phyloP scores from a whole-genome alignment of 1,284 basidiomycete genomes.

The Neolentinus lepideus region DNA sequence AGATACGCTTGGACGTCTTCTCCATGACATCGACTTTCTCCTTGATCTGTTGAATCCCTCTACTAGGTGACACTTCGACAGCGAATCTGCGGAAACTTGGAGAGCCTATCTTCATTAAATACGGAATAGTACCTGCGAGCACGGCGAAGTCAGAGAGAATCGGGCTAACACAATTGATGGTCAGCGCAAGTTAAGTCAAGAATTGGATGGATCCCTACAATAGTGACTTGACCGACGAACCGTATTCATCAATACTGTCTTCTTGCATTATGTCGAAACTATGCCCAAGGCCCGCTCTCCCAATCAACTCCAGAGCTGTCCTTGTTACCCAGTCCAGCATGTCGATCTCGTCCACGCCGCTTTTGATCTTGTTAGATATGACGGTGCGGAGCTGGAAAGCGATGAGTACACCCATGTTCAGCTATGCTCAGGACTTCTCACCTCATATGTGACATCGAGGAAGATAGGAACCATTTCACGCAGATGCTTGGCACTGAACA shows the following conservation, averaged over 20 bases:
- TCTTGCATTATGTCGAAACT: background rate
- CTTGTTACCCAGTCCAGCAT: slow-evolving; percentile 7
- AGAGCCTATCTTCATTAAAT: background rate
- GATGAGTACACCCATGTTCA: background rate
- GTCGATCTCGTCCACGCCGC: slow-evolving; percentile 1
- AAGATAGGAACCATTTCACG: slow-evolving; percentile 37
- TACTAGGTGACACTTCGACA: background rate
- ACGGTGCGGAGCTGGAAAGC: background rate
- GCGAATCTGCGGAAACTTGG: background rate
- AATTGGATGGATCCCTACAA: background rate
- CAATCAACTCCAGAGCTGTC: slow-evolving; percentile 6
- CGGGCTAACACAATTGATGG: background rate
- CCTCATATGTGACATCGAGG: slow-evolving; percentile 37
- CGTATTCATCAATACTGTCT: slow-evolving; percentile 4
- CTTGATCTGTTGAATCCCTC: background rate
- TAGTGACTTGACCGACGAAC: slow-evolving; percentile 3
- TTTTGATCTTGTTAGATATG: background rate
- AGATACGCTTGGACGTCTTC: background rate
- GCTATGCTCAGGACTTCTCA: slow-evolving; percentile 14
- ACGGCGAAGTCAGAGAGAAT: background rate
- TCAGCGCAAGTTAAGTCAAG: background rate
- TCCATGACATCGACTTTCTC: background rate
- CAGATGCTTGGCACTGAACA: slow-evolving; percentile 40
- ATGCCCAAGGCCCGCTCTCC: slow-evolving; percentile 6
- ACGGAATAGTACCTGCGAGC: background rate